phyloP scores from a whole-genome alignment of 495 filamentous ascomycete species.

The Neurospora pannonica region DNA sequence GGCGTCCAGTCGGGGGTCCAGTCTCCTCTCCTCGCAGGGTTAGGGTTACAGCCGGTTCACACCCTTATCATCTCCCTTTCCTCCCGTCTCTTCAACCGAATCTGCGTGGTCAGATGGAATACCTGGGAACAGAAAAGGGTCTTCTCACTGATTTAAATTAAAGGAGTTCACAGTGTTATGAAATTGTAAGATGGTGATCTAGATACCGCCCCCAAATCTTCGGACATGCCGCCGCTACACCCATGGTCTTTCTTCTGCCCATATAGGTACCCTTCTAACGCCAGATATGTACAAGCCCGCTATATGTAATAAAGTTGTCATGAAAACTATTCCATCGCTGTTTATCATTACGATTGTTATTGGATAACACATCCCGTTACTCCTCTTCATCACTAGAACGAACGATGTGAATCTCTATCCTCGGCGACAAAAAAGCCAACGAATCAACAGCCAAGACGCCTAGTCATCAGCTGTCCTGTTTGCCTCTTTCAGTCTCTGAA shows the following conservation, averaged over 20 bases:
- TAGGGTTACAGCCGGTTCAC: neutral
- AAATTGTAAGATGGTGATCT: neutral
- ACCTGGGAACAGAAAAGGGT: neutral
- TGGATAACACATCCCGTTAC: neutral
- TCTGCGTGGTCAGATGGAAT: neutral
- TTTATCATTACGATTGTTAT: neutral
- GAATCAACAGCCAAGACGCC: neutral
- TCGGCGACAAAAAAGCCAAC: neutral
- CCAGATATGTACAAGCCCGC: neutral
- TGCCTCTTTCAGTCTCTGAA: conserved; percentile 20
- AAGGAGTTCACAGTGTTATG: neutral
- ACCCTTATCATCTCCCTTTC: neutral
- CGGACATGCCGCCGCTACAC: neutral
- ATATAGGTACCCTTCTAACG: neutral
- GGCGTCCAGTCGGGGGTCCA: too few relatives aligned
- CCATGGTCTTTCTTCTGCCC: neutral
- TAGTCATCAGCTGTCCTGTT: conserved; percentile 28
- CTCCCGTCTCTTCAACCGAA: neutral
- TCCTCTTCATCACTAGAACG: neutral
- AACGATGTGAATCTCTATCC: neutral
- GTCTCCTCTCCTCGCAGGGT: neutral
- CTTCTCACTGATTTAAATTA: neutral
- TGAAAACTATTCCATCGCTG: neutral
- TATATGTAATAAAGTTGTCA: neutral
- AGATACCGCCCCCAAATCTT: neutral